Evolutionary conservation across 208 protist genomes (phyloP), one percentile per base, ranked within the genome.

Genomic region (Crithidia mellificae): DNA sequence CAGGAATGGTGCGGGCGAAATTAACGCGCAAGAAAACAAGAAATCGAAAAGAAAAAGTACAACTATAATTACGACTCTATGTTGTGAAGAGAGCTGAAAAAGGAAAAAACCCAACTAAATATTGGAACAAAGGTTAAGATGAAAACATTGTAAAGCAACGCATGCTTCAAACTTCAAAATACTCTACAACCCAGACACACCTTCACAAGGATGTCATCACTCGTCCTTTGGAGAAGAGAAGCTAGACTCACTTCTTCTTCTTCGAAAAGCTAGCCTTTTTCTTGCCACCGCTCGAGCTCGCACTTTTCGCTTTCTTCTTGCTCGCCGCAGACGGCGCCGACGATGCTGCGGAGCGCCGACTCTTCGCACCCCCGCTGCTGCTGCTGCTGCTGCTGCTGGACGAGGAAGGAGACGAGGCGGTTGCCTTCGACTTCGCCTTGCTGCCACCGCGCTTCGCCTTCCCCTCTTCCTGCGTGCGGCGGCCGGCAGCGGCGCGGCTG

Each of bases 391-490:
- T n/a, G n/a, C n/a, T n/a, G n/a, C n/a, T n/a, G n/a, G n/a, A n/a
- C n/a, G n/a, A n/a, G n/a, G n/a, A n/a, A n/a, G n/a, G n/a, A 38
- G 55, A 41, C 14, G 47, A 41, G 19, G 47, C 9, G 8, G 19
- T 22, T 6, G 55, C 43, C 34, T 32, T 58, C 1, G 50, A 11
- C 24, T 36, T 72, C 55, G 49, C 39, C 46, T 70, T 56, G 59
- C 71, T 44, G 50, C 52, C 19, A 46, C 73, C 47, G 44, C 66
- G 30, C 47, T 57, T 61, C 43, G 44, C 6, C 44, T 63, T 63
- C 5, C 19, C 44, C 7, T 63, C 57, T 5, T 53, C 44, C n/a
- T n/a, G n/a, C 1, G 29, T 51, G 64, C 49, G 59, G 34, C 62
- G 66, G 29, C 63, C 66, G 1, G 22, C 55, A 19, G 61, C 6